These are phyloP conservation scores for Exophiala phaeomuriformis DNA, from an alignment of 2,329 filamentous ascomycete genomes.

Conservation along the genomic window DNA sequence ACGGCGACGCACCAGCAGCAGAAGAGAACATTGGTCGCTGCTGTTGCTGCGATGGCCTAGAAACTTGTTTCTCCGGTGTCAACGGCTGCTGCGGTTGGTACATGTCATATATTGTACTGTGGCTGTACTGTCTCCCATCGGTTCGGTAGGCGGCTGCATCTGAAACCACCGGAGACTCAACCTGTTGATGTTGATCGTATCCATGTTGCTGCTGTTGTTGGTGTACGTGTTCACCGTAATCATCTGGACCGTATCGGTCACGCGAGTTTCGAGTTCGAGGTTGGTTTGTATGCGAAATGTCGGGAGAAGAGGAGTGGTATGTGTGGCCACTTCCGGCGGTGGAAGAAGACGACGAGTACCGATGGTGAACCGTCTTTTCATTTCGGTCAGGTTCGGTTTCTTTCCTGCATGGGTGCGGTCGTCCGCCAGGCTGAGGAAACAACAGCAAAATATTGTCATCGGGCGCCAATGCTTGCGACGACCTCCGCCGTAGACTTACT, in stretches of 20 bases:
- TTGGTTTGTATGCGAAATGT: constrained; percentile 4
- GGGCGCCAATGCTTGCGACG: constrained; percentile 20
- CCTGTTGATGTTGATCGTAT: too few species aligned
- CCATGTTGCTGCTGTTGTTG: too few species aligned
- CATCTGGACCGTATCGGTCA: constrained; percentile 20
- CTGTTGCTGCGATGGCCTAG: constrained; percentile 6
- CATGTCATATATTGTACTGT: constrained; percentile 20
- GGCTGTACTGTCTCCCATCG: constrained; percentile 10
- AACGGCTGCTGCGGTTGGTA: constrained; percentile 9
- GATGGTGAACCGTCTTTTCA: background rate
- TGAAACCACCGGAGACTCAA: too few species aligned
- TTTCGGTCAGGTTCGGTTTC: constrained; percentile 2
- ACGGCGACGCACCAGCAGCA: too few species aligned
- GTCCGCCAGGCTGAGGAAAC: constrained; percentile 14
- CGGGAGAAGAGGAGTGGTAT: background rate
- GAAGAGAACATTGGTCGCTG: too few species aligned
- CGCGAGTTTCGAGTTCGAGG: constrained; percentile 12
- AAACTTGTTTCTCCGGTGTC: constrained; percentile 4
- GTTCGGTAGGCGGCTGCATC: background rate
- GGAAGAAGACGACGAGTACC: background rate
- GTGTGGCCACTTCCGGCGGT: constrained; percentile 5
- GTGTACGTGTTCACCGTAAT: constrained; percentile 10
- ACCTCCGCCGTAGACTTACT: constrained; percentile 18
- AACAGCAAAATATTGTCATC: constrained; percentile 24
- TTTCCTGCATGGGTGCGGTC: background rate